phyloP scores from a whole-genome alignment of 2,329 filamentous ascomycete genomes.

The Nemania serpens region DNA sequence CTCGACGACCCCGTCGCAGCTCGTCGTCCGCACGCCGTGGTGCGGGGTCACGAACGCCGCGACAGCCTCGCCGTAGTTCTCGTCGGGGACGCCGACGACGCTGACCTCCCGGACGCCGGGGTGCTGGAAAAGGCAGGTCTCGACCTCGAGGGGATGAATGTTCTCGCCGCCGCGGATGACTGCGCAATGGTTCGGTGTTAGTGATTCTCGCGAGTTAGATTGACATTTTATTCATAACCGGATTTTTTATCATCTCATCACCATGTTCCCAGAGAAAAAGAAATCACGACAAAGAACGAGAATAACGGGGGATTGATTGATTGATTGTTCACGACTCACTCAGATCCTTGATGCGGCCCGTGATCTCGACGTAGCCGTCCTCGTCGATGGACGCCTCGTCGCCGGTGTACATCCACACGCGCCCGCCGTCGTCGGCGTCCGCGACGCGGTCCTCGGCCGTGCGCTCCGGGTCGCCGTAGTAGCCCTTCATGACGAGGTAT shows the following conservation, averaged over 20 bases:
- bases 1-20: conserved; percentile 30
- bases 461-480: conserved; percentile 74
- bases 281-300: too few species aligned
- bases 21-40: conserved; percentile 40
- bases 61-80: conserved; percentile 83
- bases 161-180: conserved; percentile 94
- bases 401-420: conserved; percentile 87
- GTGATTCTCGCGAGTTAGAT: neutral
- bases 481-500: conserved; percentile 89
- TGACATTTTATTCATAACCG: too few species aligned
- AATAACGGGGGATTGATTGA: too few species aligned
- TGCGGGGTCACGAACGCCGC: conserved; percentile 76
- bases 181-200: too few species aligned
- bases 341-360: conserved; percentile 89
- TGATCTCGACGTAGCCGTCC: conserved; percentile 85
- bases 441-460: conserved; percentile 68
- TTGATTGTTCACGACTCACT: too few species aligned
- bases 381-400: conserved; percentile 87
- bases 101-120: conserved; percentile 71
- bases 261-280: too few species aligned
- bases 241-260: too few species aligned
- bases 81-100: conserved; percentile 83
- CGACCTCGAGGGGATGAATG: conserved; percentile 90
- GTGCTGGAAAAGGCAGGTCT: conserved; percentile 81
- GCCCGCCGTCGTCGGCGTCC: conserved; percentile 33